A percentile compares a stretch with the other conserved stretches of the same genome.
phyloP scores from a whole-genome alignment of 163 green algal species.

The Chlamydomonas reinhardtii region DNA sequence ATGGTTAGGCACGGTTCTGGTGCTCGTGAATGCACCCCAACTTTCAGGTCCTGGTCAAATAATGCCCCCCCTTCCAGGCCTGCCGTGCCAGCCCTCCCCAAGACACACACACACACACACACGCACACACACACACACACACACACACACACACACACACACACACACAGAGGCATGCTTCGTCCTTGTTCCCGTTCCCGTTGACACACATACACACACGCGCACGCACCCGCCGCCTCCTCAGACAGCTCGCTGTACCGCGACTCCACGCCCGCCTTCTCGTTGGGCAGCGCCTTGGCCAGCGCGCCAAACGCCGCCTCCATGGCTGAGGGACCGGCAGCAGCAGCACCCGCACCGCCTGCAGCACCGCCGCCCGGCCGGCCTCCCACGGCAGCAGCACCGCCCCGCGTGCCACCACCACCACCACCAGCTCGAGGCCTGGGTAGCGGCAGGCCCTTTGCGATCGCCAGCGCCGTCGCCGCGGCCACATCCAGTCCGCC shows the following conservation, averaged over 20 bases:
- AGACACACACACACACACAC: too few relatives aligned
- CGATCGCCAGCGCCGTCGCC: neutral
- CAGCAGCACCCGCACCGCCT: neutral
- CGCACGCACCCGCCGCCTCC: slow-evolving; percentile 43
- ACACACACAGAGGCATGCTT: too few relatives aligned
- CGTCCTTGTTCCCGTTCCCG: too few relatives aligned
- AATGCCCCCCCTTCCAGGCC: too few relatives aligned
- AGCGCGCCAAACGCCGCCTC: slow-evolving; percentile 67
- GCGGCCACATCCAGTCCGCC: neutral
- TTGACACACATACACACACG: too few relatives aligned
- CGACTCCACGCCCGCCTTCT: slow-evolving; percentile 9
- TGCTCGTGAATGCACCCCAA: too few relatives aligned
- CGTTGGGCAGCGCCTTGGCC: slow-evolving; percentile 15
- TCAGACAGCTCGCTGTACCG: slow-evolving; percentile 36
- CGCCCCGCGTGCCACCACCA: neutral
- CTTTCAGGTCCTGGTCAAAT: too few relatives aligned
- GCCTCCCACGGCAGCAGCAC: neutral
- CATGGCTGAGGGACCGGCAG: slow-evolving; percentile 42
- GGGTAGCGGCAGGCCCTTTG: slow-evolving; percentile 11
- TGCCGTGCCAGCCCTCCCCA: too few relatives aligned
- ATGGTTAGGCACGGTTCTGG: too few relatives aligned
- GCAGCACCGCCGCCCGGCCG: neutral
- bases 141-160: too few relatives aligned
- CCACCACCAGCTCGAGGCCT: neutral
- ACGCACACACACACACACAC: too few relatives aligned